A percentile compares a stretch with the other conserved stretches of the same genome.
phyloP scores from a whole-genome alignment of 2,329 filamentous ascomycete genomes.

The Sporothrix variecibatus region DNA sequence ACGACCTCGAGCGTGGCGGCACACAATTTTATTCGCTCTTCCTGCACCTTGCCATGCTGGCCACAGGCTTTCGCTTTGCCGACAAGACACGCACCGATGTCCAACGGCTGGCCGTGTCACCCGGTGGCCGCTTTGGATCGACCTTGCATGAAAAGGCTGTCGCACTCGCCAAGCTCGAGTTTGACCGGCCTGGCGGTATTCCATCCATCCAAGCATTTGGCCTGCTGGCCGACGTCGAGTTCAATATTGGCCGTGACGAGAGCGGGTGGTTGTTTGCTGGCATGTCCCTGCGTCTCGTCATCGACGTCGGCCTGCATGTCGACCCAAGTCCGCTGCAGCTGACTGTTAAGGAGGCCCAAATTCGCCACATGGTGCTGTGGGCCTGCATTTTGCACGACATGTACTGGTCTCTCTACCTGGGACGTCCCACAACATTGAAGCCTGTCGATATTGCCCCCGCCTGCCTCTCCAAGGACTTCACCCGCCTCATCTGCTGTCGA shows the following conservation, averaged over 20 bases:
- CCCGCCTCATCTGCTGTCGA: conserved; percentile 3
- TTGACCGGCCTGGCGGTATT: conserved; percentile 29
- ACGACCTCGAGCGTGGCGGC: conserved; percentile 26
- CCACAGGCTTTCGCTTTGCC: conserved; percentile 29
- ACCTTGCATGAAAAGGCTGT: conserved; percentile 29
- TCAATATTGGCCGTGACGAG: conserved; percentile 27
- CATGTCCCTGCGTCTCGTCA: conserved; percentile 28
- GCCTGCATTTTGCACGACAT: conserved; percentile 28
- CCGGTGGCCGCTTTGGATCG: conserved; percentile 2
- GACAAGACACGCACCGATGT: conserved; percentile 27
- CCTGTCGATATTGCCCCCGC: conserved; percentile 25
- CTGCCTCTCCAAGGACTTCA: conserved; percentile 26
- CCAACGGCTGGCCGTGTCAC: conserved; percentile 16
- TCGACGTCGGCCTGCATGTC: conserved; percentile 28
- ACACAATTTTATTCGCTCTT: conserved; percentile 28
- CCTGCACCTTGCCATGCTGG: conserved; percentile 29
- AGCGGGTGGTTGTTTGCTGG: conserved; percentile 29
- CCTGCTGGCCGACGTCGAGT: conserved; percentile 28
- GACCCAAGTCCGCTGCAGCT: conserved; percentile 23
- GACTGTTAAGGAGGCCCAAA: conserved; percentile 23
- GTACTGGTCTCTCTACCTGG: conserved; percentile 30
- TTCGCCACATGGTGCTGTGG: conserved; percentile 28
- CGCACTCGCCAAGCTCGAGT: conserved; percentile 26
- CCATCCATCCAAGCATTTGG: conserved; percentile 28
- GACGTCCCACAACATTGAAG: conserved; percentile 29